Conservation (phyloP, 805 yeast genomes). For the Clavispora asparagi region DNA sequence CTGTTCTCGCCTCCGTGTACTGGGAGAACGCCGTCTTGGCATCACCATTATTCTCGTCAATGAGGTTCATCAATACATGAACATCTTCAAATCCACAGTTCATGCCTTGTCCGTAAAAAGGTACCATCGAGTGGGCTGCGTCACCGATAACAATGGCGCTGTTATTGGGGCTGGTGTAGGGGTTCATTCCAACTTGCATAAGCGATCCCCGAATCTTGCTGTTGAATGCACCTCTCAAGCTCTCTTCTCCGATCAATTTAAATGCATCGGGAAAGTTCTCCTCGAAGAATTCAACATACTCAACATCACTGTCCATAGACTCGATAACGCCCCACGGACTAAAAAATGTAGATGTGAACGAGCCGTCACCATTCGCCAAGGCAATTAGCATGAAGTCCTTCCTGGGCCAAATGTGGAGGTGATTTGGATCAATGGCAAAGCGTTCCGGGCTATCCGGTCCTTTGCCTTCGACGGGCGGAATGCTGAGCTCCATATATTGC, state of each 20-base stretch:
- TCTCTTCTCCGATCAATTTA: constrained; percentile 56
- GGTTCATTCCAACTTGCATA: constrained; percentile 62
- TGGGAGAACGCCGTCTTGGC: constrained; percentile 46
- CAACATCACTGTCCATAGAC: constrained; percentile 38
- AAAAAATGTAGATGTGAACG: constrained; percentile 86
- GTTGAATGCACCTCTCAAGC: constrained; percentile 44
- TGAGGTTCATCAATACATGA: constrained; percentile 51
- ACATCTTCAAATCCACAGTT: constrained; percentile 95
- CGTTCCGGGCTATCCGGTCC: constrained; percentile 25
- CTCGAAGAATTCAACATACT: constrained; percentile 50
- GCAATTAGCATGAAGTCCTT: constrained; percentile 85
- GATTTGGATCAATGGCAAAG: constrained; percentile 62
- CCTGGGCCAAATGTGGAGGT: constrained; percentile 92
- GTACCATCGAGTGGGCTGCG: constrained; percentile 96
- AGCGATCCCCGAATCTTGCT: constrained; percentile 73
- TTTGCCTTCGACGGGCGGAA: constrained; percentile 45
- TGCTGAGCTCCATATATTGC: constrained; percentile 74
- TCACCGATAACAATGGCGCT: constrained; percentile 76
- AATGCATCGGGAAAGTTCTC: constrained; percentile 71
- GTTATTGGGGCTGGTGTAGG: constrained; percentile 60
- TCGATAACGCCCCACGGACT: constrained; percentile 72
- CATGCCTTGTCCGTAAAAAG: constrained; percentile 98
- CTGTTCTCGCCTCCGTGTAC: constrained; percentile 52
- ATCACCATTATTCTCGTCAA: constrained; percentile 35
- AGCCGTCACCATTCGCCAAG: constrained; percentile 76